A percentile compares a stretch with the other conserved stretches of the same genome.
Conservation (phyloP, 306 rosid genomes). For the Arachis stenosperma region DNA sequence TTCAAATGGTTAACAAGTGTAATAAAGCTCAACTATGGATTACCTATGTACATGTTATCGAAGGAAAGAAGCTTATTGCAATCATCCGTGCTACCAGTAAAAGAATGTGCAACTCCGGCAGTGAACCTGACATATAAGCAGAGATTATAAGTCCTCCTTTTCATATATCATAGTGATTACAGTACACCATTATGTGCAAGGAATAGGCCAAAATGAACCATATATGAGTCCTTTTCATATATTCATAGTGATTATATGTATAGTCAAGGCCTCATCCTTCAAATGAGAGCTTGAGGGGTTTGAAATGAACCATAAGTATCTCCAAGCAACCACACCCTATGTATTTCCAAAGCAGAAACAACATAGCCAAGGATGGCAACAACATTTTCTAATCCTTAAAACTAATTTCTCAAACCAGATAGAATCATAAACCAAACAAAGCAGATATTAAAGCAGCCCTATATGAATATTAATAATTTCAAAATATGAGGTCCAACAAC, state of each 20-base stretch:
- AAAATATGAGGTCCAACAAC: slow-evolving; percentile 30
- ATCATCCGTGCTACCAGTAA: slow-evolving; percentile 84
- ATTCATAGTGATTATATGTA: no score
- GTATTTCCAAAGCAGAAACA: slow-evolving; percentile 32
- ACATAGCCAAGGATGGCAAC: slow-evolving; percentile 14
- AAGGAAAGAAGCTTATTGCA: slow-evolving; percentile 77
- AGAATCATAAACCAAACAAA: slow-evolving; percentile 28
- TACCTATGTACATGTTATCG: slow-evolving; percentile 80
- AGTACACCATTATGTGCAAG: slow-evolving; percentile 5
- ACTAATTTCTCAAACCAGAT: slow-evolving; percentile 26
- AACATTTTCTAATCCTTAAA: slow-evolving; percentile 10
- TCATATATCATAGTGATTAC: slow-evolving; percentile 24
- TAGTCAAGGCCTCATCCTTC: no score
- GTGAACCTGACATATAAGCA: slow-evolving; percentile 60
- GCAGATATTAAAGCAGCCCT: slow-evolving; percentile 7
- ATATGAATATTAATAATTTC: slow-evolving; percentile 26
- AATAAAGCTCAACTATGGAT: slow-evolving; percentile 36
- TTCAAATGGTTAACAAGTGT: slow-evolving; percentile 19
- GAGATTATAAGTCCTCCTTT: slow-evolving; percentile 31
- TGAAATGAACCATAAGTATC: background rate
- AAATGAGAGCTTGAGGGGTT: no score
- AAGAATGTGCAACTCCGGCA: slow-evolving; percentile 90
- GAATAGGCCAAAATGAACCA: background rate
- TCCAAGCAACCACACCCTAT: background rate
- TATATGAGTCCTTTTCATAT: no score